phyloP scores from a whole-genome alignment of 2,329 filamentous ascomycete genomes.

The Amesomyces nigricolor region DNA sequence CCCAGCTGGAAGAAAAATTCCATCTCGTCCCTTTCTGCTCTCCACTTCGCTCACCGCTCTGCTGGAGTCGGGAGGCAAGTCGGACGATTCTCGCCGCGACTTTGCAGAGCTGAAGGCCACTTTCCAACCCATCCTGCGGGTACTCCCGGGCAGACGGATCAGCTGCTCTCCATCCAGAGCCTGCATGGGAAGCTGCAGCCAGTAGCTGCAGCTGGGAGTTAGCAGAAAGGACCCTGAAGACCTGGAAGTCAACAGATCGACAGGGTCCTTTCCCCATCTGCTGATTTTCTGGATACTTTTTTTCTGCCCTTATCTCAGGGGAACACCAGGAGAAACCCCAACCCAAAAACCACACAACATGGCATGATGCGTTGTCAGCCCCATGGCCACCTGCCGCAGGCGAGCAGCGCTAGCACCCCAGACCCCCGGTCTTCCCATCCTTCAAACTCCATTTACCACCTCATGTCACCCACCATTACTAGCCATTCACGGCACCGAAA shows the following conservation, averaged over 20 bases:
- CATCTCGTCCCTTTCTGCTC: background rate
- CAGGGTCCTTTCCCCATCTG: background rate
- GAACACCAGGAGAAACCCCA: too few species aligned
- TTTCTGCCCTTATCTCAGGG: background rate
- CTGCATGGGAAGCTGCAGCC: too few species aligned
- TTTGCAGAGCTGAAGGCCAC: background rate
- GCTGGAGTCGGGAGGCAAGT: background rate
- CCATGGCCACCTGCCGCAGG: background rate
- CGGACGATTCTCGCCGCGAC: background rate
- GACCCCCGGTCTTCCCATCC: too few species aligned
- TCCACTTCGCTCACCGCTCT: conserved; percentile 12
- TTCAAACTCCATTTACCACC: background rate
- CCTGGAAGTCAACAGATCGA: too few species aligned
- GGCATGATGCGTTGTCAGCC: background rate
- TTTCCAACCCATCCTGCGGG: too few species aligned
- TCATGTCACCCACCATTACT: too few species aligned
- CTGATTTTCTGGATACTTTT: background rate
- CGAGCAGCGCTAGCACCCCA: background rate
- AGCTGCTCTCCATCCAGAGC: too few species aligned
- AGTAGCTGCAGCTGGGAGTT: too few species aligned
- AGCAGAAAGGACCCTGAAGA: too few species aligned
- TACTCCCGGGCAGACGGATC: too few species aligned
- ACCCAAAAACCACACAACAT: background rate
- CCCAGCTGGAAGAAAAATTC: background rate
- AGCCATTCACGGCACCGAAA: too few species aligned